These are phyloP conservation scores for Chamaecyparis obtusa DNA, from an alignment of 75 land plant genomes.

Conservation along the genomic window DNA sequence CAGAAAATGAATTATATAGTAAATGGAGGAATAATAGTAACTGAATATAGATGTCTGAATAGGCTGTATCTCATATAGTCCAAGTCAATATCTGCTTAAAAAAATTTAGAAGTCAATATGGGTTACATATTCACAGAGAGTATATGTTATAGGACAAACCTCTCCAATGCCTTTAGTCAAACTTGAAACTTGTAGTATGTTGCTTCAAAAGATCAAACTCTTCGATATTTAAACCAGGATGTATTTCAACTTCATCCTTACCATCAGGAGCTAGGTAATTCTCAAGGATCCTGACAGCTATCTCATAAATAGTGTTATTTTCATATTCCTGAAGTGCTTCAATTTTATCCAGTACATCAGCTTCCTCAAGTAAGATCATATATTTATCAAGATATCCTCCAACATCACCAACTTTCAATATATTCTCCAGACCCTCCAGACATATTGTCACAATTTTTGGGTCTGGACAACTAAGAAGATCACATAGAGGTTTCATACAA, in stretches of 20 bases:
- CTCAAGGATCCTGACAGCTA: conserved; percentile 68
- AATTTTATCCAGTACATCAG: conserved; percentile 72
- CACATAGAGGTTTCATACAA: conserved; percentile 66
- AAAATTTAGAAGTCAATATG: no score
- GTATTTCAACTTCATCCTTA: conserved; percentile 35
- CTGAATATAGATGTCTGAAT: no score
- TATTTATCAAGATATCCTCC: conserved; percentile 40
- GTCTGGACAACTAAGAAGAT: conserved; percentile 49
- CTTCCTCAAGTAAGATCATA: conserved; percentile 68
- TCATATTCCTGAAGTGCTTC: conserved; percentile 75
- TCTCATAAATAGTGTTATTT: conserved; percentile 61
- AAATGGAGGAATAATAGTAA: no score
- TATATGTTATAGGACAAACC: background rate
- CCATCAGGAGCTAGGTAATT: conserved; percentile 66
- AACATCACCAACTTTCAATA: conserved; percentile 49
- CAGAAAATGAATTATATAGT: no score
- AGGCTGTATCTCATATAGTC: no score
- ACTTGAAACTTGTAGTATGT: conserved; percentile 25
- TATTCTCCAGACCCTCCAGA: conserved; percentile 60
- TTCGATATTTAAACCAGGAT: conserved; percentile 20
- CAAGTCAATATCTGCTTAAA: no score
- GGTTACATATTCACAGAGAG: no score
- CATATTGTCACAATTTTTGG: conserved; percentile 45
- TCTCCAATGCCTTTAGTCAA: conserved; percentile 16
- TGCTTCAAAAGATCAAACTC: no score